Conservation (phyloP, 108 stramenopile species). For the Skeletonema marinoi region DNA sequence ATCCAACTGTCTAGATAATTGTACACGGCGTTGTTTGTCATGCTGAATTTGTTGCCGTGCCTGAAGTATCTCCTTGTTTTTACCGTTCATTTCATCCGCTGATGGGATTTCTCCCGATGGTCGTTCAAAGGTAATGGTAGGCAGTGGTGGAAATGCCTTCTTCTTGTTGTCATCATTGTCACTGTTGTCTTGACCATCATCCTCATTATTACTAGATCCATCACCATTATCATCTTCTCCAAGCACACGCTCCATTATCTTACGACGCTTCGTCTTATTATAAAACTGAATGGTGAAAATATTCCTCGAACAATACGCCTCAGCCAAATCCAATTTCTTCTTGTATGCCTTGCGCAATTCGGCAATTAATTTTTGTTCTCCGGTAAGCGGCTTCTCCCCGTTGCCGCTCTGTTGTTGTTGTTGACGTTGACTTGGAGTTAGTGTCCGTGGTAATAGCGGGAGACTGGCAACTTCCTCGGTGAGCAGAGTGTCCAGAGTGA, state of each 20-base stretch:
- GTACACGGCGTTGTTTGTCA: slow-evolving; percentile 31
- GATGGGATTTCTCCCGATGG: slow-evolving; percentile 12
- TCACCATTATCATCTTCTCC: background rate
- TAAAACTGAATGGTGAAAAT: slow-evolving; percentile 56
- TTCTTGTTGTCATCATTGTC: background rate
- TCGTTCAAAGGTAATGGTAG: background rate
- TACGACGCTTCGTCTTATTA: slow-evolving; percentile 53
- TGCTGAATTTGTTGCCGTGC: slow-evolving; percentile 21
- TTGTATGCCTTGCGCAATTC: slow-evolving; percentile 50
- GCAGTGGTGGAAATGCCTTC: background rate
- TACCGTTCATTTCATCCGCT: slow-evolving; percentile 19
- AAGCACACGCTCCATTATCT: slow-evolving; percentile 43
- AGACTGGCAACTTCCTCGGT: slow-evolving; percentile 52
- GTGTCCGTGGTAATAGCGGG: slow-evolving; percentile 43
- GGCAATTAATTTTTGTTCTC: slow-evolving; percentile 40
- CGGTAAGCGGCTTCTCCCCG: slow-evolving; percentile 8
- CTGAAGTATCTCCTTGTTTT: slow-evolving; percentile 30
- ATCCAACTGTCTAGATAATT: slow-evolving; percentile 18
- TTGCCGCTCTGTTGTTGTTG: background rate
- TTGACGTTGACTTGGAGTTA: background rate
- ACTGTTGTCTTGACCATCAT: background rate
- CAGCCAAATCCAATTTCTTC: slow-evolving; percentile 60
- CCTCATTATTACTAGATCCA: background rate
- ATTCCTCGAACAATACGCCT: slow-evolving; percentile 53
- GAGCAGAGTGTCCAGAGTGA: slow-evolving; percentile 39